phyloP scores from a whole-genome alignment of 2,329 filamentous ascomycete species.

The Amesomyces nigricolor region DNA sequence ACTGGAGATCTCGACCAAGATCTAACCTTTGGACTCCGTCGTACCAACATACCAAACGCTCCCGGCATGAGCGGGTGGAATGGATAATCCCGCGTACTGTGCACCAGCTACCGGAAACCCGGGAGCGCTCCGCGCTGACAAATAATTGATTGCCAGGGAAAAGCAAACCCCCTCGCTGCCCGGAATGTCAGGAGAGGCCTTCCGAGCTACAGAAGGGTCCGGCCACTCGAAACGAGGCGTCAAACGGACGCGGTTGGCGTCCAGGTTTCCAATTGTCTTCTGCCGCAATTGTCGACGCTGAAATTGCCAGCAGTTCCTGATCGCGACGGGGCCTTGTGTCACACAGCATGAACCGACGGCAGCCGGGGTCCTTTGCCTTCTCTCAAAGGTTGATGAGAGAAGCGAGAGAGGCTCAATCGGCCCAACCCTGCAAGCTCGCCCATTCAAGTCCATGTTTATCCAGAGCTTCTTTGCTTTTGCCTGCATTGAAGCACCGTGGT shows the following conservation, averaged over 20 bases:
- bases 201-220: conserved; percentile 7
- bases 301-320: neutral
- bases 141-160: neutral
- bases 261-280: neutral
- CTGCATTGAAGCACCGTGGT: too few relatives aligned
- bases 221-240: conserved; percentile 11
- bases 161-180: conserved; percentile 4
- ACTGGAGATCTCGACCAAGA: too few relatives aligned
- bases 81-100: neutral
- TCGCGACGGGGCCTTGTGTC: neutral
- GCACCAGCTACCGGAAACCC: neutral
- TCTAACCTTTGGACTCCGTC: too few relatives aligned
- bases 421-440: too few relatives aligned
- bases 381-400: too few relatives aligned
- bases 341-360: conserved; percentile 3
- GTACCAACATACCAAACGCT: neutral
- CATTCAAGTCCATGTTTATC: neutral
- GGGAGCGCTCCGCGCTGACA: neutral
- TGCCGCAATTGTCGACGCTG: conserved; percentile 1
- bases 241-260: neutral
- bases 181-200: neutral
- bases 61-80: neutral
- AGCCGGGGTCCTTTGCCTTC: neutral
- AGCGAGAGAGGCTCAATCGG: neutral
- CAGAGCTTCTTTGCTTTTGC: neutral